A percentile compares a stretch with the other conserved stretches of the same genome.
Conservation (phyloP, 2,329 filamentous ascomycete genomes). For the Dryadomyces quercivorus region DNA sequence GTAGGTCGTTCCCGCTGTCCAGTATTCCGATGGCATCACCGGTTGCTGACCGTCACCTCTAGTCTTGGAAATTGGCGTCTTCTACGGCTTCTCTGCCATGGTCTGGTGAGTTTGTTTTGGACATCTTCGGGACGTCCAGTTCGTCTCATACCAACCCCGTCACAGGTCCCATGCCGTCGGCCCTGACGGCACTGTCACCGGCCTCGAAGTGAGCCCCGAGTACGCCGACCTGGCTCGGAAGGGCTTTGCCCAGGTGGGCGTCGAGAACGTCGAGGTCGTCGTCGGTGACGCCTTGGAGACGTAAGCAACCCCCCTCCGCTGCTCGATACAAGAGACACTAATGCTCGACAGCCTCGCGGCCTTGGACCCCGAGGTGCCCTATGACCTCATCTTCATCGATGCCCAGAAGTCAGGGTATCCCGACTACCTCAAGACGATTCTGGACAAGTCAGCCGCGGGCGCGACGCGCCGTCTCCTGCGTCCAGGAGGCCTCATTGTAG, state of each 20-base stretch:
- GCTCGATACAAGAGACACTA: not conserved
- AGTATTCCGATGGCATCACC: too few species aligned
- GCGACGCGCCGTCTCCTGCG: slow-evolving; percentile 28
- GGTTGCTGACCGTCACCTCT: not conserved
- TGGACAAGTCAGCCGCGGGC: slow-evolving; percentile 28
- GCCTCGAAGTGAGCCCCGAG: slow-evolving; percentile 31
- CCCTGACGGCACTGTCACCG: slow-evolving; percentile 26
- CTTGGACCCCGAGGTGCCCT: slow-evolving; percentile 28
- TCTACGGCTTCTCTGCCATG: slow-evolving; percentile 35
- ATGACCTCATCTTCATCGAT: slow-evolving; percentile 42
- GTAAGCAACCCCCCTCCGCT: slow-evolving; percentile 18
- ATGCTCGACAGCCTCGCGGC: slow-evolving; percentile 17
- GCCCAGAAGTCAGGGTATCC: slow-evolving; percentile 41
- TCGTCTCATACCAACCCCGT: not conserved
- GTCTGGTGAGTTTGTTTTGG: slow-evolving; percentile 21
- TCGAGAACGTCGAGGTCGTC: slow-evolving; percentile 33
- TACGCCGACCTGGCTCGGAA: slow-evolving; percentile 29
- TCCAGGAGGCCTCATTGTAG: slow-evolving; percentile 36
- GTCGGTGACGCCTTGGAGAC: slow-evolving; percentile 33
- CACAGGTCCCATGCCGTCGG: slow-evolving; percentile 28
- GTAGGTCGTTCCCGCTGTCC: slow-evolving; percentile 1
- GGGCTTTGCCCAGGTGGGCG: slow-evolving; percentile 24
- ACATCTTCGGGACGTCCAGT: too few species aligned
- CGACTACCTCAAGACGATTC: slow-evolving; percentile 31
- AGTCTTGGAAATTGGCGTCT: slow-evolving; percentile 39